phyloP scores from a whole-genome alignment of 306 rosid species.

The Prosopis cineraria region DNA sequence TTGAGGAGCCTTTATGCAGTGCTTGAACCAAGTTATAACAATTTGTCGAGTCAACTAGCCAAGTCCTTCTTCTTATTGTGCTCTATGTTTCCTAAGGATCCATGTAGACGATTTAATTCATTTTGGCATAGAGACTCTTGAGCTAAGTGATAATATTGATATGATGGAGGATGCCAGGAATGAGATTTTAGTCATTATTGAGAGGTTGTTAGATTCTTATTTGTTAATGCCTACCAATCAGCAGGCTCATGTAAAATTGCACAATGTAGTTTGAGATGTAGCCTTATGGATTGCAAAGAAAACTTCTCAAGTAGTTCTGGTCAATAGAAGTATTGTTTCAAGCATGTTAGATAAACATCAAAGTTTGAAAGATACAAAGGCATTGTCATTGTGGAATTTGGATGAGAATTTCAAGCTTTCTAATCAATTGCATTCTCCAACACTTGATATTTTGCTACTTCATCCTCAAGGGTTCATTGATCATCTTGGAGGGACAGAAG shows the following conservation, averaged over 20 bases:
- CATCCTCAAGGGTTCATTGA: background rate
- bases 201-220: background rate
- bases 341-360: background rate
- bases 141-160: no score
- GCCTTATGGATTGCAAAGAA: constrained; percentile 7
- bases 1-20: background rate
- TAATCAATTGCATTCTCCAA: background rate
- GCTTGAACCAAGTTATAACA: background rate
- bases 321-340: background rate
- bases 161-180: background rate
- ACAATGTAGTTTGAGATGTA: background rate
- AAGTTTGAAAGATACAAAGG: background rate
- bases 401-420: no score
- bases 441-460: background rate
- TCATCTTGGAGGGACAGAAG: background rate
- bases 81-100: constrained; percentile 12
- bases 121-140: fast-evolving
- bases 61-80: background rate
- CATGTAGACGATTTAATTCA: background rate
- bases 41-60: background rate
- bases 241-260: background rate
- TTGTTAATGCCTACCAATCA: background rate
- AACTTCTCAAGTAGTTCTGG: background rate
- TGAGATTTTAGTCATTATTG: background rate
- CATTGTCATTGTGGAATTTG: background rate